phyloP scores from a whole-genome alignment of 495 filamentous ascomycete genomes.

The Jackrogersella multiformis region DNA sequence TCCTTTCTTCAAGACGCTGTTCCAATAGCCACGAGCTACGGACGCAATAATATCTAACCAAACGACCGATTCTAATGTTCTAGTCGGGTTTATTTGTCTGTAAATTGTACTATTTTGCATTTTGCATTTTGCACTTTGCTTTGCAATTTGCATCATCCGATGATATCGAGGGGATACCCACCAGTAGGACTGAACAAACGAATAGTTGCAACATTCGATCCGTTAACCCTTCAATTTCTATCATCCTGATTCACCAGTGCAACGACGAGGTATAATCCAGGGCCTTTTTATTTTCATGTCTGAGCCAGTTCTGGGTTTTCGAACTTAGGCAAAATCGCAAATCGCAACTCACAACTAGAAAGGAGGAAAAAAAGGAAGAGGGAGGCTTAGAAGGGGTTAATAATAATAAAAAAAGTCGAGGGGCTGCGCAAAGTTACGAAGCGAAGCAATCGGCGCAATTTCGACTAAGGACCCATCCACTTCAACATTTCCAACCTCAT shows the following conservation, averaged over 20 bases:
- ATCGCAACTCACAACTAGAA: too few relatives aligned
- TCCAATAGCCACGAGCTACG: conserved; percentile 1
- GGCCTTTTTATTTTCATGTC: conserved; percentile 9
- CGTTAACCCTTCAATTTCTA: conserved; percentile 29
- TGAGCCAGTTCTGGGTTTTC: neutral
- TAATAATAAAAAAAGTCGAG: conserved; percentile 37
- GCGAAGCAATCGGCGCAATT: conserved; percentile 37
- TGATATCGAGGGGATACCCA: conserved; percentile 26
- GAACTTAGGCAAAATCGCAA: too few relatives aligned
- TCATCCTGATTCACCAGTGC: conserved; percentile 15
- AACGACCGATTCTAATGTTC: conserved; percentile 9
- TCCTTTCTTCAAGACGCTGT: conserved; percentile 13
- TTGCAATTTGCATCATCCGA: conserved; percentile 17
- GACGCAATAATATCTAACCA: conserved; percentile 14
- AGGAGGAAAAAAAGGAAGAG: conserved; percentile 19
- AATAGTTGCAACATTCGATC: conserved; percentile 40
- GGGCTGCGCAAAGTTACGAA: conserved; percentile 35
- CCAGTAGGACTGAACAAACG: conserved; percentile 30
- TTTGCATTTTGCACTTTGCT: neutral
- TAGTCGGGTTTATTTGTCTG: conserved; percentile 4
- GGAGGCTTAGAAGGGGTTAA: conserved; percentile 24
- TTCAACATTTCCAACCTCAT: conserved; percentile 41
- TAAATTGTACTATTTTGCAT: neutral
- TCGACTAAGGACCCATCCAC: conserved; percentile 36
- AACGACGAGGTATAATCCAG: conserved; percentile 4